phyloP scores from a whole-genome alignment of 116 monocot species.

The Papilionanthe hybrid region DNA sequence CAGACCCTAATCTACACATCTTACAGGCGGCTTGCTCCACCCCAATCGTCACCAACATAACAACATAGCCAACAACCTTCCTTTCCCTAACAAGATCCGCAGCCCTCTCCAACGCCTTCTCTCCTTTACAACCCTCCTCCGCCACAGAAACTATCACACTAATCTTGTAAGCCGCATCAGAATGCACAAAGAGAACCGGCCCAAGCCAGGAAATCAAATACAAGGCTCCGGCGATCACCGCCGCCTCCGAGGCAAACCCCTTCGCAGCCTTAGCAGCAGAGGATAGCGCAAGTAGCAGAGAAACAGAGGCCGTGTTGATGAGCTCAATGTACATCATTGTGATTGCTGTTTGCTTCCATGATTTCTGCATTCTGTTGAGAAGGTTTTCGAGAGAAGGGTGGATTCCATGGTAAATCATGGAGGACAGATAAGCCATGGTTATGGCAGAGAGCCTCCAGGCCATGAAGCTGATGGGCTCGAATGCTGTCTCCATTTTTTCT shows the following conservation, averaged over 20 bases:
- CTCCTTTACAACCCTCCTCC: conserved; percentile 3
- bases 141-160: background rate
- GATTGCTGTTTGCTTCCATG: conserved; percentile 17
- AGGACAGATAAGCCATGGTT: conserved; percentile 17
- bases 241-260: background rate
- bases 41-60: background rate
- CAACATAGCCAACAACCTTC: conserved; percentile 7
- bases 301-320: conserved; percentile 11
- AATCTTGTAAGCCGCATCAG: conserved; percentile 10
- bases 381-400: background rate
- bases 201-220: conserved; percentile 8
- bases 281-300: conserved; percentile 16
- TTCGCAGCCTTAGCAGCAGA: conserved; percentile 3
- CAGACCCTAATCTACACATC: background rate
- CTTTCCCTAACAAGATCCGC: background rate
- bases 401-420: background rate
- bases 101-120: conserved; percentile 11
- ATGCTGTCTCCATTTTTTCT: background rate
- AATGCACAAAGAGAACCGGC: conserved; percentile 17
- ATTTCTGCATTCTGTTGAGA: background rate
- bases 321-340: conserved; percentile 21
- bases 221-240: conserved; percentile 4
- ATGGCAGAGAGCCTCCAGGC: conserved; percentile 16
- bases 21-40: background rate
- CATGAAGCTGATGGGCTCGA: conserved; percentile 17